Conservation (phyloP, 306 rosid species). For the Castanea mollissima region DNA sequence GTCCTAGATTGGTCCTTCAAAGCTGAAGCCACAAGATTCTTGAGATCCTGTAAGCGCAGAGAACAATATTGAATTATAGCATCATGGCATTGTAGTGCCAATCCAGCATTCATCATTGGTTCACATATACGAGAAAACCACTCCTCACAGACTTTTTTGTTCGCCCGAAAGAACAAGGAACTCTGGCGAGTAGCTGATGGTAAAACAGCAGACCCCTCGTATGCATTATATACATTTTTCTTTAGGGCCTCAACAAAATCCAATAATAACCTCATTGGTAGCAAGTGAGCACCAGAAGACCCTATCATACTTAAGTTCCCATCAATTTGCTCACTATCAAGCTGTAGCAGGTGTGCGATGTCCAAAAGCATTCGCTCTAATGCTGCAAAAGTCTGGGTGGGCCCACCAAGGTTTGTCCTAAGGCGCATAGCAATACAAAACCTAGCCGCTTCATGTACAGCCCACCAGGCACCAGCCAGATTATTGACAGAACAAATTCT, state of each 20-base stretch:
- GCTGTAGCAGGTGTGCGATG: slow-evolving; percentile 75
- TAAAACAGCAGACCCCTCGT: slow-evolving; percentile 86
- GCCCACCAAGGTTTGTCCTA: slow-evolving; percentile 96
- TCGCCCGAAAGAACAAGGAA: slow-evolving; percentile 90
- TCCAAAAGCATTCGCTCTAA: slow-evolving; percentile 95
- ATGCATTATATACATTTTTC: slow-evolving; percentile 94
- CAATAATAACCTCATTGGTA: slow-evolving; percentile 86
- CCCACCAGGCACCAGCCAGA: slow-evolving; percentile 98
- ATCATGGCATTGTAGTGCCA: slow-evolving; percentile 86
- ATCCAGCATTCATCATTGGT: slow-evolving; percentile 97
- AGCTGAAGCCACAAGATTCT: slow-evolving; percentile 52
- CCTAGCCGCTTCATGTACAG: slow-evolving; percentile 89
- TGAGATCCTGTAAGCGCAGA: slow-evolving; percentile 79
- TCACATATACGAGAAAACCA: slow-evolving; percentile 99
- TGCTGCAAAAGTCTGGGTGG: slow-evolving; percentile 96
- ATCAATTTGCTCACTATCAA: slow-evolving; percentile 83
- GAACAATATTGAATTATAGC: slow-evolving; percentile 86
- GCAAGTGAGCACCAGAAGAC: slow-evolving; percentile 88
- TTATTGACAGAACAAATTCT: slow-evolving; percentile 68
- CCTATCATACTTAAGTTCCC: slow-evolving; percentile 92
- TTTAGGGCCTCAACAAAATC: slow-evolving; percentile 92
- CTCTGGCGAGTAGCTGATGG: slow-evolving; percentile 76
- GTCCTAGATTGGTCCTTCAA: slow-evolving; percentile 77
- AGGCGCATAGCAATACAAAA: slow-evolving; percentile 82
- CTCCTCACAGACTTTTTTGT: slow-evolving; percentile 96